Evolutionary conservation across 306 rosid genomes (phyloP).

Genomic region (Casuarina cunninghamiana): DNA sequence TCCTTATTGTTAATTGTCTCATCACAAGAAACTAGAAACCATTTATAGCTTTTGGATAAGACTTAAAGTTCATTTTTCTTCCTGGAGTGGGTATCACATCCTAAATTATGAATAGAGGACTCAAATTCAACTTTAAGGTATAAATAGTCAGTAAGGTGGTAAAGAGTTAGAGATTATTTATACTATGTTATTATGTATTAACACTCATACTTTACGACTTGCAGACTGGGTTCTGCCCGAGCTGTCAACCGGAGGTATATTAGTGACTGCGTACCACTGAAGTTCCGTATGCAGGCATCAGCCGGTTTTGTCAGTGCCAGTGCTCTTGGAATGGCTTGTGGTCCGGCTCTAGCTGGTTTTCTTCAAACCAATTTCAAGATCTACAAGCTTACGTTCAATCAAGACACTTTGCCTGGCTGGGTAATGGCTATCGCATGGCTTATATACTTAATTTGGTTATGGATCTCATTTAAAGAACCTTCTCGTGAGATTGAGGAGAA

Average conservation of each 20-base stretch:
- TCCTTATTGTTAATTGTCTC: neutral
- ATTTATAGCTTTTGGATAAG: neutral
- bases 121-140: slow-evolving; percentile 10
- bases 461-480: slow-evolving; percentile 88
- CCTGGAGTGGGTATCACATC: neutral
- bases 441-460: slow-evolving; percentile 77
- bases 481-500: slow-evolving; percentile 49
- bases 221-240: slow-evolving; percentile 97
- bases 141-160: slow-evolving; percentile 12
- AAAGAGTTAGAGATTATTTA: slow-evolving; percentile 3
- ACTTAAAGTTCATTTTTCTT: neutral
- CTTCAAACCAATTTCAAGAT: slow-evolving; percentile 82
- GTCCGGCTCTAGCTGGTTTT: slow-evolving; percentile 95
- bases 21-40: neutral
- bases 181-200: slow-evolving; percentile 9
- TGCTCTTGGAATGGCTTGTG: slow-evolving; percentile 99
- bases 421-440: slow-evolving; percentile 94
- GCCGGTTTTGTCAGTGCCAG: slow-evolving; percentile 99
- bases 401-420: slow-evolving; percentile 95
- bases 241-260: slow-evolving; percentile 98
- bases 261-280: slow-evolving; percentile 92
- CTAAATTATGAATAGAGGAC: neutral
- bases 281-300: slow-evolving; percentile 93
- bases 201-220: slow-evolving; percentile 24
- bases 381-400: slow-evolving; percentile 79